A percentile compares a stretch with the other conserved stretches of the same genome.
Conservation (phyloP, 2,329 filamentous ascomycete species). For the Sclerotiophoma versabilis region DNA sequence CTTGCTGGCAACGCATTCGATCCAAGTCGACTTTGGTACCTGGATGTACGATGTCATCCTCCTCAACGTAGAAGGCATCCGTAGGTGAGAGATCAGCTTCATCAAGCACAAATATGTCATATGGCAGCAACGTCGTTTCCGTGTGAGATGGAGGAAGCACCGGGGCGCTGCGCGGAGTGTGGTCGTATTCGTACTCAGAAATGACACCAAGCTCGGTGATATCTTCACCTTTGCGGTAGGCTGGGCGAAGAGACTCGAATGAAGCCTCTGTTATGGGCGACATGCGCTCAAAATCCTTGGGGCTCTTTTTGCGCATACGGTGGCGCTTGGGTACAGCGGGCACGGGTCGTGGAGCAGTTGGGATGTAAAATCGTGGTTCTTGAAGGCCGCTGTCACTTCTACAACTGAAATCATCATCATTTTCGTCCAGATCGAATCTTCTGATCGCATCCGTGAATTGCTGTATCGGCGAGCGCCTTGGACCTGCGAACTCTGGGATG, state of each 20-base stretch:
- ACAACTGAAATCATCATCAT: constrained; percentile 12
- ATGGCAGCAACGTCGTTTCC: background rate
- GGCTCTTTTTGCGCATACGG: constrained; percentile 18
- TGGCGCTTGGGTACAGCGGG: constrained; percentile 7
- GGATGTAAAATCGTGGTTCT: background rate
- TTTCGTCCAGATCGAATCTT: background rate
- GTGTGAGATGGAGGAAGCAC: constrained; percentile 3
- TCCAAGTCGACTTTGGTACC: constrained; percentile 10
- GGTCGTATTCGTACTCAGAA: constrained; percentile 23
- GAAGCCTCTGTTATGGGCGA: constrained; percentile 36
- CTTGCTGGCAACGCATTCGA: background rate
- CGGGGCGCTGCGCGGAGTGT: background rate
- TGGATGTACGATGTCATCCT: constrained; percentile 6
- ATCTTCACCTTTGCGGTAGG: constrained; percentile 19
- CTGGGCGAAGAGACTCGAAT: constrained; percentile 21
- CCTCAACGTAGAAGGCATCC: constrained; percentile 7
- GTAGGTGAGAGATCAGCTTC: constrained; percentile 23
- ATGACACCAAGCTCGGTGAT: constrained; percentile 27
- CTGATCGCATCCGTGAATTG: background rate
- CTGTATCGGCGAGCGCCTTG: constrained; percentile 8
- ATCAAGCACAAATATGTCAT: constrained; percentile 15
- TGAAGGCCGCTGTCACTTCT: constrained; percentile 19
- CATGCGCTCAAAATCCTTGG: constrained; percentile 31
- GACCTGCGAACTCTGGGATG: constrained; percentile 11
- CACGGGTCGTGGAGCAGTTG: constrained; percentile 3